These are phyloP conservation scores for Onygena corvina DNA, from an alignment of 2,329 filamentous ascomycete species.

Conservation along the genomic window DNA sequence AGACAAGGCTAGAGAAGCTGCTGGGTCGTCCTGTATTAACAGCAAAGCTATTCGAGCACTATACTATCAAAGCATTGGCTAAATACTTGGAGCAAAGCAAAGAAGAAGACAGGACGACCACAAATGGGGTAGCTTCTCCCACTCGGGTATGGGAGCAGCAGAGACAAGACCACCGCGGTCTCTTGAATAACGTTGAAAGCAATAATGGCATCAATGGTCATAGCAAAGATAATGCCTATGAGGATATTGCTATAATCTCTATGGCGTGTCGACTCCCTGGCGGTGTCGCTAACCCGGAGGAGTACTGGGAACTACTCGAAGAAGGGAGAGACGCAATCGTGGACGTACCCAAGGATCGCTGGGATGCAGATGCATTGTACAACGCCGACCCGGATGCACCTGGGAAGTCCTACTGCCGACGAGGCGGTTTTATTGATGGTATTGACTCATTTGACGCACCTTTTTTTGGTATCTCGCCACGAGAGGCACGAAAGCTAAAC, in stretches of 20 bases:
- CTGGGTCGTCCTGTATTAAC: no score
- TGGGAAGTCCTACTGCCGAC: not conserved
- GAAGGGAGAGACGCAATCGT: not conserved
- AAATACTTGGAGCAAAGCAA: no score
- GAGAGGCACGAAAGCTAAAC: conserved; percentile 17
- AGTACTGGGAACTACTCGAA: not conserved
- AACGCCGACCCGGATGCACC: not conserved
- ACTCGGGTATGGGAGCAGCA: no score
- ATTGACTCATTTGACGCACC: conserved; percentile 17
- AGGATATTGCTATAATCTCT: conserved; percentile 3
- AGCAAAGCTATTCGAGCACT: no score
- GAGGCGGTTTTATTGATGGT: not conserved
- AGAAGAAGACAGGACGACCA: no score
- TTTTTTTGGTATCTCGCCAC: conserved; percentile 17
- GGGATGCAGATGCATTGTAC: not conserved
- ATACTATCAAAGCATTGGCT: no score
- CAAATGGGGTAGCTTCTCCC: no score
- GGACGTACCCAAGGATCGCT: not conserved
- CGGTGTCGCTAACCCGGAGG: not conserved
- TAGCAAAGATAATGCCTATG: no score
- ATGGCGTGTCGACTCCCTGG: conserved; percentile 7
- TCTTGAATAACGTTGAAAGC: no score
- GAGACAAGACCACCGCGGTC: no score
- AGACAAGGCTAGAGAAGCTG: no score
- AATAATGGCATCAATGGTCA: no score